Evolutionary conservation across 306 rosid genomes (phyloP).

Genomic region (Fragaria nilgerrensis): DNA sequence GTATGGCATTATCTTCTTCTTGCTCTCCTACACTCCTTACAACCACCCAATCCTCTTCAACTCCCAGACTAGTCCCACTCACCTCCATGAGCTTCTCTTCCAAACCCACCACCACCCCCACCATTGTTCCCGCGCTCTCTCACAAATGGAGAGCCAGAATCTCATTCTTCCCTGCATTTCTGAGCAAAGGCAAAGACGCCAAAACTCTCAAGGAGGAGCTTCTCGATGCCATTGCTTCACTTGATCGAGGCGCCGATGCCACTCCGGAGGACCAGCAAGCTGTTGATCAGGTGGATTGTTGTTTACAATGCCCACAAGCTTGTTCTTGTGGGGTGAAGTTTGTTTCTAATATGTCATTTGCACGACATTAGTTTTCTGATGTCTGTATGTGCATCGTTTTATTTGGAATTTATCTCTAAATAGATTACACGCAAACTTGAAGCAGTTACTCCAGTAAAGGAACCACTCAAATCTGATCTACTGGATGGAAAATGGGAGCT

Average conservation of each 20-base stretch:
- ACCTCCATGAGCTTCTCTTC: constrained; percentile 32
- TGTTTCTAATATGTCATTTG: background rate
- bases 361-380: background rate
- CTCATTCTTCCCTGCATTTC: constrained; percentile 69
- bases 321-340: background rate
- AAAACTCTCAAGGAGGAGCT: constrained; percentile 65
- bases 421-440: constrained; percentile 91
- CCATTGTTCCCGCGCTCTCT: constrained; percentile 10
- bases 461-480: constrained; percentile 68
- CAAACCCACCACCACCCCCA: constrained; percentile 24
- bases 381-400: constrained; percentile 21
- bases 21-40: constrained; percentile 29
- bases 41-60: constrained; percentile 21
- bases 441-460: constrained; percentile 70
- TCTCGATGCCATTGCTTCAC: constrained; percentile 62
- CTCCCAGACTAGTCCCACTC: constrained; percentile 16
- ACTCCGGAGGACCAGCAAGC: constrained; percentile 63
- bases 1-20: constrained; percentile 59
- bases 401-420: constrained; percentile 41
- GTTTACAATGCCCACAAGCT: background rate
- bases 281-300: constrained; percentile 55
- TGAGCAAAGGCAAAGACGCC: constrained; percentile 58
- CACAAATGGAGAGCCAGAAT: constrained; percentile 57
- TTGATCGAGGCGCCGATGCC: constrained; percentile 93
- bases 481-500: constrained; percentile 98